Percentiles rank a stretch among this genome's conserved stretches.
phyloP scores from a whole-genome alignment of 352 stramenopile genomes.

The Plasmopara viticola region DNA sequence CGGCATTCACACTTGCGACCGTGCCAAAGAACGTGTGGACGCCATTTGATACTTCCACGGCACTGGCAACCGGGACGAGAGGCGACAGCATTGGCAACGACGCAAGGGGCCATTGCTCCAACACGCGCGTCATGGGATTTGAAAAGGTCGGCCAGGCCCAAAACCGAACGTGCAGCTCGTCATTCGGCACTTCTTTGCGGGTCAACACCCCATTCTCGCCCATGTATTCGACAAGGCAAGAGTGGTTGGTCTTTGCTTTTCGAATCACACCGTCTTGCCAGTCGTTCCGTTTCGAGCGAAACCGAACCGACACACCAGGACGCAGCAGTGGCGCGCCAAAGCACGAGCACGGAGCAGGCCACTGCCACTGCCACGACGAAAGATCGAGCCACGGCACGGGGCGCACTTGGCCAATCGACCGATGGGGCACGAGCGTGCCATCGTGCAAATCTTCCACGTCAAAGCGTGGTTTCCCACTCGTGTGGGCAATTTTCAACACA shows the following conservation, averaged over 20 bases:
- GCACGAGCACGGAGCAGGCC: not conserved
- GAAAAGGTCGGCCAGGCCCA: constrained; percentile 1
- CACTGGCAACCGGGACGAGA: constrained; percentile 31
- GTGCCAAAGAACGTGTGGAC: constrained; percentile 43
- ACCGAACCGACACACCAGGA: constrained; percentile 46
- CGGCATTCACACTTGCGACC: constrained; percentile 34
- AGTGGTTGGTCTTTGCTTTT: constrained; percentile 38
- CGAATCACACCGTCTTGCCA: constrained; percentile 46
- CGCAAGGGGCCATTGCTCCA: constrained; percentile 14
- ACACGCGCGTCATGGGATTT: constrained; percentile 9
- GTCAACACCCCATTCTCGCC: constrained; percentile 27
- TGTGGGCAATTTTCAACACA: constrained; percentile 43
- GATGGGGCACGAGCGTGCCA: constrained; percentile 34
- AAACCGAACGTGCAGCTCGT: constrained; percentile 8
- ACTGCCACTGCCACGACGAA: constrained; percentile 6
- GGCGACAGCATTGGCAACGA: constrained; percentile 31
- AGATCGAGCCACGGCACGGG: constrained; percentile 47
- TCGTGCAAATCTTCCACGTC: constrained; percentile 54
- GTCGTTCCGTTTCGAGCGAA: constrained; percentile 26
- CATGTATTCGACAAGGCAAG: constrained; percentile 40
- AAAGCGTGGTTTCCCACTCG: constrained; percentile 26
- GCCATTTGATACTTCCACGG: constrained; percentile 44
- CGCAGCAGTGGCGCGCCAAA: constrained; percentile 33
- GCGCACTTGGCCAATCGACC: constrained; percentile 34
- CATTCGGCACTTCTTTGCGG: constrained; percentile 41